Base-by-base conservation (phyloP, 768 basidiomycete species). In the Tylopilus sp. region DNA sequence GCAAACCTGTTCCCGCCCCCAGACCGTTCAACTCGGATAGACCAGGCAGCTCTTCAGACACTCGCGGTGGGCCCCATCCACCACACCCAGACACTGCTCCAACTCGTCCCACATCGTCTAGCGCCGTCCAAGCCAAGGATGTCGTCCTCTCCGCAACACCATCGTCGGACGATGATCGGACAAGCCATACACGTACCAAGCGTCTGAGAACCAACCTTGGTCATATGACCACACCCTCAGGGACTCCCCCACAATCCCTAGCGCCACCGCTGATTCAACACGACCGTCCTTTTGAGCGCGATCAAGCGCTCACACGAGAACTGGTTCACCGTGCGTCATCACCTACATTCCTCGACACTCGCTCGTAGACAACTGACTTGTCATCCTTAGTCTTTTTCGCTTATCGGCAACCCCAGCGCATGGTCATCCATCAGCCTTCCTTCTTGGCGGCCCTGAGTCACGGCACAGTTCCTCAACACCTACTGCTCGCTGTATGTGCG, bases 1-100 rank as follows among this genome's bases (percentile, higher is more conserved):
- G 89, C 31, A 83, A 86, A 41, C 76, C 82, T n/a, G 90, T 91
- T 11, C 85, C 88, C 36, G 87, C 89, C 57, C 89, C 76, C 48
- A 71, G 79, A 53, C 75, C 70, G 8, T 72, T 75, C 60, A 79
- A 75, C 57, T 67, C 74, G 47, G 79, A 79, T 50, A 59, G 62
- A 47, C 58, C 52, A 46, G 65, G 65, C 35, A 23, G 45, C 21
- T 59, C 62, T n/a, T 42, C 66, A 12, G 68, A 72, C 35, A 20
- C 54, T 36, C 69, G 58, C 40, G 51, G 57, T 30, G 60, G 52
- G 1, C 53, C 57, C 10, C 55, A 47, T 38, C 44, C 60, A 13
- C 42, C 58, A 53, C 47, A 53, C 44, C 31, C 55, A 26, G 62
- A 70, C 6, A n/a, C 20, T 30, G 17, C 41, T 8, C 11, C 53